These are phyloP conservation scores for Fusarium sp. DNA, from an alignment of 2,329 filamentous ascomycete genomes.

Conservation along the genomic window DNA sequence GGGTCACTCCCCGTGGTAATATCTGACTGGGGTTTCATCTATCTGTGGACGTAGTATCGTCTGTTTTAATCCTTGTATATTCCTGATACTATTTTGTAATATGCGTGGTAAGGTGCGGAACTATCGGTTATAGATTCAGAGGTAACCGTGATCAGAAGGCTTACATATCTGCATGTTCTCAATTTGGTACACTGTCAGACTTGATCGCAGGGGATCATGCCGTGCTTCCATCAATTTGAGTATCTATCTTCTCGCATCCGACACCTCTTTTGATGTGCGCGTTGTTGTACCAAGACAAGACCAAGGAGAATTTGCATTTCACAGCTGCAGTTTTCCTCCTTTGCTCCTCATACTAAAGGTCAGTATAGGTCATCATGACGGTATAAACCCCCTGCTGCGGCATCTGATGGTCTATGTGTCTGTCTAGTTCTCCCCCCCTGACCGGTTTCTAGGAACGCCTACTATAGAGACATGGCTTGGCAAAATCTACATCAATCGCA, in stretches of 20 bases:
- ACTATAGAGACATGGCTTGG: conserved; percentile 5
- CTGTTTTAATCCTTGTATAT: conserved; percentile 4
- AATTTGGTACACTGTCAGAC: background rate
- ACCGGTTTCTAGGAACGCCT: background rate
- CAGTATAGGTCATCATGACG: background rate
- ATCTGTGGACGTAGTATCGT: background rate
- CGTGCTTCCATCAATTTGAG: conserved; percentile 14
- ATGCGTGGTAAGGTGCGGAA: background rate
- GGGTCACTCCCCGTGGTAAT: background rate
- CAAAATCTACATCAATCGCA: background rate
- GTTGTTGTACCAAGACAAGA: conserved; percentile 14
- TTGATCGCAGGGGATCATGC: conserved; percentile 6
- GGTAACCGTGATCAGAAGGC: background rate
- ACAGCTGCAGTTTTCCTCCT: background rate
- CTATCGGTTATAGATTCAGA: background rate
- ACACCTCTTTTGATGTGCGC: conserved; percentile 35
- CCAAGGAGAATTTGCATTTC: conserved; percentile 29
- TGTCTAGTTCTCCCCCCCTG: background rate
- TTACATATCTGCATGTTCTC: background rate
- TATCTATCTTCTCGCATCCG: conserved; percentile 31
- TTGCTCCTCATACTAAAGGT: background rate
- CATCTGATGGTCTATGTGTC: background rate
- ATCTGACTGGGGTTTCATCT: conserved; percentile 14
- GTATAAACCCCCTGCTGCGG: background rate
- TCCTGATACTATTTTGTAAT: background rate